These are phyloP conservation scores for Alloteropsis semialata DNA, from an alignment of 176 grass and related monocot species.

Conservation along the genomic window DNA sequence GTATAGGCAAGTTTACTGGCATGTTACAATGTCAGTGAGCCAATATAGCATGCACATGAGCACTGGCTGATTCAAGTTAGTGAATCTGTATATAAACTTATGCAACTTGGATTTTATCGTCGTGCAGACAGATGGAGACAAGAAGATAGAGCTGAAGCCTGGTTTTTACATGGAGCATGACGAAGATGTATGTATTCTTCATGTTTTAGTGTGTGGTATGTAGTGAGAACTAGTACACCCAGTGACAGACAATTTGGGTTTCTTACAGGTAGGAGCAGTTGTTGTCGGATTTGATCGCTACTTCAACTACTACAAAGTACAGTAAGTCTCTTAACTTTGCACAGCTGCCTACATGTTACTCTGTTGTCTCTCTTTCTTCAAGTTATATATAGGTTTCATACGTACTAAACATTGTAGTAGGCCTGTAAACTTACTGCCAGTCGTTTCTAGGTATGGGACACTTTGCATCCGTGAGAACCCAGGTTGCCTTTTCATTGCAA, in stretches of 20 bases:
- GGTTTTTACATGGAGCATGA: conserved; percentile 98
- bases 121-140: conserved; percentile 71
- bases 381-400: background rate
- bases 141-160: conserved; percentile 95
- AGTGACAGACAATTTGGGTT: conserved; percentile 15
- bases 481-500: conserved; percentile 93
- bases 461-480: conserved; percentile 94
- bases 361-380: background rate
- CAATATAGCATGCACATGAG: background rate
- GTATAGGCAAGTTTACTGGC: background rate
- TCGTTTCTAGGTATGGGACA: conserved; percentile 72
- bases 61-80: background rate
- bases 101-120: background rate
- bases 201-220: background rate
- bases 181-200: conserved; percentile 60
- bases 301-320: conserved; percentile 98
- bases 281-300: conserved; percentile 98
- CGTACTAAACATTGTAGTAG: background rate
- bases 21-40: background rate
- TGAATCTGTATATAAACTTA: background rate
- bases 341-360: background rate
- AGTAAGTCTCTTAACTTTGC: conserved; percentile 49
- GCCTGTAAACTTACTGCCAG: background rate
- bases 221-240: background rate
- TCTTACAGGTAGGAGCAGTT: conserved; percentile 87